Base-by-base conservation (phyloP, 179 eudicot species). In the Silene vulgaris region DNA sequence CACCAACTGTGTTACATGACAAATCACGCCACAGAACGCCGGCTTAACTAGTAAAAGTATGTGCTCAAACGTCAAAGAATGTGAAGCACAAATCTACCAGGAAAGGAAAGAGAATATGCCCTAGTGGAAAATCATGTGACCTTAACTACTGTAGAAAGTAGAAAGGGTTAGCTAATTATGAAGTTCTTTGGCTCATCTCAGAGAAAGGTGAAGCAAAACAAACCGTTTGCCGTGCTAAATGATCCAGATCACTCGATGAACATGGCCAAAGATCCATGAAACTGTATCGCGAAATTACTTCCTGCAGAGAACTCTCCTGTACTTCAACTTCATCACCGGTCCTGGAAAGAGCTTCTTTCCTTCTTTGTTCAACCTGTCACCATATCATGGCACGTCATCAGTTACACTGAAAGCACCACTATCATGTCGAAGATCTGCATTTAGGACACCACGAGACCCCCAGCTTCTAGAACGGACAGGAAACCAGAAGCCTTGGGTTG, bases 231-330 rank as follows among this genome's bases (percentile, higher is more conserved):
- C 94, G 82, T 56, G 97, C 87, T 81, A 96, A 82, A 84, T 93
- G 92, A 84, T 96, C 98, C 81, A 96, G 83, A 83, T 96, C 98
- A 75, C 81, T 91, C 16, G 96, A 81, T 65, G 98, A 93, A 88
- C 99, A 96, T 72, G 99, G 99, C 91, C 93, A 91, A 71, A 96
- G 96, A 89, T 90, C 97, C 97, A 84, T 90, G 77, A 87, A 96
- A 82, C 96, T 91, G 71, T 96, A 96, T 64, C 99, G 91, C 28
- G 96, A 89, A 72, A 91, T 84, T 52, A 93, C 92, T 84, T 96
- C 99, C 75, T 93, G 97, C 70, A 96, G 85, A 40, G 99, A 91
- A 81, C 76, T 83, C 75, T 93, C 98, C 71, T 88, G 81, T 61
- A 81, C 81, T 30, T 87, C 80, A 75, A 81, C 83, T 80, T 88